Evolutionary conservation across 2,329 filamentous ascomycete species (phyloP).

Genomic region (Aspergillus pseudotamarii): DNA sequence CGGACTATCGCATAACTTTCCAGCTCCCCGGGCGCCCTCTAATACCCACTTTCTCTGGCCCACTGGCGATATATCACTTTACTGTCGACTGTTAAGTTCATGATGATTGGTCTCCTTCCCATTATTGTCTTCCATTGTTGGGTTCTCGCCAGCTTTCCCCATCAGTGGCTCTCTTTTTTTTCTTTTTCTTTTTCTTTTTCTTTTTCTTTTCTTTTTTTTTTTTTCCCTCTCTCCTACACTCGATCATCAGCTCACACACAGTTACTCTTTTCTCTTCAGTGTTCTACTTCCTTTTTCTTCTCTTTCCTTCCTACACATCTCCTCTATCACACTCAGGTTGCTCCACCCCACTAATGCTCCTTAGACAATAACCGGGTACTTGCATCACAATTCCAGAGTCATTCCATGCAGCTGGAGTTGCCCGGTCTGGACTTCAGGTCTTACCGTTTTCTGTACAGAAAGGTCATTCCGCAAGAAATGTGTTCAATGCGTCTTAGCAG

Average conservation of each 20-base stretch:
- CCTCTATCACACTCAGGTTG: conserved; percentile 6
- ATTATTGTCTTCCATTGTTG: conserved; percentile 3
- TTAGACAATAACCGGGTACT: conserved; percentile 21
- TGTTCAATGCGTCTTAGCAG: conserved; percentile 16
- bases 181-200: conserved; percentile 2
- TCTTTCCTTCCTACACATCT: background rate
- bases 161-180: background rate
- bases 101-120: background rate
- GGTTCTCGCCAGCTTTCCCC: background rate
- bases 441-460: conserved; percentile 16
- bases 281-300: conserved; percentile 5
- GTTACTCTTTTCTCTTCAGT: background rate
- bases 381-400: conserved; percentile 20
- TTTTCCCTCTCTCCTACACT: background rate
- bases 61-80: conserved; percentile 21
- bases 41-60: conserved; percentile 15
- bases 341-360: conserved; percentile 23
- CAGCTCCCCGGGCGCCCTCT: conserved; percentile 11
- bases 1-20: conserved; percentile 15
- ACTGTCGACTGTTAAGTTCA: conserved; percentile 3
- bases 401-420: conserved; percentile 20
- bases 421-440: conserved; percentile 22
- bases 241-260: background rate
- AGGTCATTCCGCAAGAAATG: conserved; percentile 11
- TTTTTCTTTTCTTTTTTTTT: background rate